phyloP scores from a whole-genome alignment of 352 stramenopile genomes.

The Phytophthora megakarya region DNA sequence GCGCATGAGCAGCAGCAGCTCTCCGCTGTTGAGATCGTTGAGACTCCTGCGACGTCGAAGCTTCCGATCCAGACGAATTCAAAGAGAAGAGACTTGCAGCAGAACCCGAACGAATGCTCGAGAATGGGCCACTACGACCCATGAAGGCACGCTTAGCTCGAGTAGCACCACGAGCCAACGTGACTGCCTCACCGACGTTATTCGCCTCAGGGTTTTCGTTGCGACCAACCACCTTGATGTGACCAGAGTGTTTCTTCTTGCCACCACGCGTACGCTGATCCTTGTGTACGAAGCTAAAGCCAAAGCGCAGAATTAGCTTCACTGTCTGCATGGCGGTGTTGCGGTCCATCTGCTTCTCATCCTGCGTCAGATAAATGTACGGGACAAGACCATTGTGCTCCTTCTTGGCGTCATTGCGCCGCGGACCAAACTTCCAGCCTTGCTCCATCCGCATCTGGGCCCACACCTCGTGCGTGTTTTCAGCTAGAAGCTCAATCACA shows the following conservation, averaged over 20 bases:
- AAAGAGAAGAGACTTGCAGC: slow-evolving; percentile 39
- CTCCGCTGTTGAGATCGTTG: slow-evolving; percentile 16
- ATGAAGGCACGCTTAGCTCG: slow-evolving; percentile 71
- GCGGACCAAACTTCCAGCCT: slow-evolving; percentile 76
- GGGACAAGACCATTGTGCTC: slow-evolving; percentile 79
- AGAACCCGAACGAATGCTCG: slow-evolving; percentile 36
- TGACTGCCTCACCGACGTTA: slow-evolving; percentile 60
- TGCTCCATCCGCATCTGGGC: slow-evolving; percentile 82
- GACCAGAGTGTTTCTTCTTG: slow-evolving; percentile 49
- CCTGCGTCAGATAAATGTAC: slow-evolving; percentile 79
- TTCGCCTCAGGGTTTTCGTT: slow-evolving; percentile 65
- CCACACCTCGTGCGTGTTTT: slow-evolving; percentile 88
- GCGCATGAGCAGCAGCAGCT: slow-evolving; percentile 30
- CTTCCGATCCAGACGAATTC: slow-evolving; percentile 33
- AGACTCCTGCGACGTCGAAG: slow-evolving; percentile 10
- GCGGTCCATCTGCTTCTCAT: slow-evolving; percentile 85
- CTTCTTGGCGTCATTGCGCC: slow-evolving; percentile 65
- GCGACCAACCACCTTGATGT: slow-evolving; percentile 62
- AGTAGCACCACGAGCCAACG: slow-evolving; percentile 45
- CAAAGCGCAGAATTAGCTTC: slow-evolving; percentile 77
- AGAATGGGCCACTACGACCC: slow-evolving; percentile 30
- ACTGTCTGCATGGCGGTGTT: slow-evolving; percentile 86
- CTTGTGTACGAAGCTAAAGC: slow-evolving; percentile 70
- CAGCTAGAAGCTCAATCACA: slow-evolving; percentile 73
- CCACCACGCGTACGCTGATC: slow-evolving; percentile 48